Percentiles rank a stretch among this genome's conserved stretches.
phyloP scores from a whole-genome alignment of 352 stramenopile species.

The Phytophthora hybrid region DNA sequence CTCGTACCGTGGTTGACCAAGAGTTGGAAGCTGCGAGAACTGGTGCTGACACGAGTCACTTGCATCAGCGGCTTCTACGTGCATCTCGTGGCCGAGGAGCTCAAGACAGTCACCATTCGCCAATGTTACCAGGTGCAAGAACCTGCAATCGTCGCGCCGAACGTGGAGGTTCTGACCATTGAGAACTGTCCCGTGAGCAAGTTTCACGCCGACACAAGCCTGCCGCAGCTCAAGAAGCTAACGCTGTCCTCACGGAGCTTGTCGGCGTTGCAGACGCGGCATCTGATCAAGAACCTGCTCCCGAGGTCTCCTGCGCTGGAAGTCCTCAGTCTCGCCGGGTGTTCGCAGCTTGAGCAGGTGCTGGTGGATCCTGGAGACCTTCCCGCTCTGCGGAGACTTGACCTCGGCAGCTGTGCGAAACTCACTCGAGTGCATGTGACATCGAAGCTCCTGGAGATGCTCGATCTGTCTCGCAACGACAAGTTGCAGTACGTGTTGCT shows the following conservation, averaged over 20 bases:
- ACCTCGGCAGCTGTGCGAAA: slow-evolving; percentile 53
- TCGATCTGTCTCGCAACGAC: slow-evolving; percentile 57
- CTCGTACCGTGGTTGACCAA: slow-evolving; percentile 41
- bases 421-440: slow-evolving; percentile 69
- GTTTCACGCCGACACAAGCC: slow-evolving; percentile 51
- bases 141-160: slow-evolving; percentile 45
- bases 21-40: slow-evolving; percentile 45
- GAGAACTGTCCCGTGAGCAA: slow-evolving; percentile 53
- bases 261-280: slow-evolving; percentile 45
- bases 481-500: slow-evolving; percentile 58
- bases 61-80: slow-evolving; percentile 59
- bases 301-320: slow-evolving; percentile 34
- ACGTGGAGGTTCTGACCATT: slow-evolving; percentile 49
- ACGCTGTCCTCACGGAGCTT: slow-evolving; percentile 58
- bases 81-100: slow-evolving; percentile 47
- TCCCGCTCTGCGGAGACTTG: slow-evolving; percentile 49
- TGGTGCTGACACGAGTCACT: slow-evolving; percentile 58
- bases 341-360: slow-evolving; percentile 65
- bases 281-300: slow-evolving; percentile 59
- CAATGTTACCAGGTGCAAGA: slow-evolving; percentile 72
- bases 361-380: slow-evolving; percentile 65
- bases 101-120: slow-evolving; percentile 55
- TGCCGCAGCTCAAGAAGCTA: slow-evolving; percentile 59
- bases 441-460: slow-evolving; percentile 46
- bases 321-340: slow-evolving; percentile 52